Conservation (phyloP, 2,329 filamentous ascomycete genomes). For the Scedosporium minutisporum region DNA sequence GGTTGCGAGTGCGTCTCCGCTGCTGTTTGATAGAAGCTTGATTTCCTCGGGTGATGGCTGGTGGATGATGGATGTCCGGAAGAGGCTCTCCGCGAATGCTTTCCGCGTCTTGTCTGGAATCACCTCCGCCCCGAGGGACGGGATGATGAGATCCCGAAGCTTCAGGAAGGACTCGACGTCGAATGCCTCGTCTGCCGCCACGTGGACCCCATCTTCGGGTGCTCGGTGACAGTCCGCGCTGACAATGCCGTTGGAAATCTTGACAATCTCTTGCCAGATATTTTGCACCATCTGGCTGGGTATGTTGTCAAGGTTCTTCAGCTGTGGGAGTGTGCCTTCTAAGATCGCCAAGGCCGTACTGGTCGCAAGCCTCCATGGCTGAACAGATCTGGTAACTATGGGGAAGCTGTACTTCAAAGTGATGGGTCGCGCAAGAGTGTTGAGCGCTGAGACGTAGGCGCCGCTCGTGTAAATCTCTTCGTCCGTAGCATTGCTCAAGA, state of each 20-base stretch:
- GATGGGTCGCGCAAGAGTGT: slow-evolving; percentile 61
- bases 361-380: slow-evolving; percentile 75
- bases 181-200: slow-evolving; percentile 63
- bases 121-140: slow-evolving; percentile 54
- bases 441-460: slow-evolving; percentile 55
- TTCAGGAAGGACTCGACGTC: slow-evolving; percentile 67
- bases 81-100: slow-evolving; percentile 65
- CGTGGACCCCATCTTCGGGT: slow-evolving; percentile 29
- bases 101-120: slow-evolving; percentile 60
- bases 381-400: slow-evolving; percentile 57
- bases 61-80: slow-evolving; percentile 75
- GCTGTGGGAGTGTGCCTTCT: slow-evolving; percentile 51
- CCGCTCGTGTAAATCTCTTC: slow-evolving; percentile 60
- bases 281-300: slow-evolving; percentile 35
- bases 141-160: slow-evolving; percentile 63
- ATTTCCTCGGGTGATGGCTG: slow-evolving; percentile 49
- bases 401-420: slow-evolving; percentile 71
- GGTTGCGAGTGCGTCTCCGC: slow-evolving; percentile 39
- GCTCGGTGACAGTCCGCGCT: slow-evolving; percentile 49
- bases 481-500: slow-evolving; percentile 49
- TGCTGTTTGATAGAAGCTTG: slow-evolving; percentile 21
- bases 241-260: slow-evolving; percentile 59
- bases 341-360: slow-evolving; percentile 60
- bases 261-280: slow-evolving; percentile 64
- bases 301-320: slow-evolving; percentile 38